A percentile compares a stretch with the other conserved stretches of the same genome.
phyloP scores from a whole-genome alignment of 1,139 yeast genomes.

The Candida smagusa region DNA sequence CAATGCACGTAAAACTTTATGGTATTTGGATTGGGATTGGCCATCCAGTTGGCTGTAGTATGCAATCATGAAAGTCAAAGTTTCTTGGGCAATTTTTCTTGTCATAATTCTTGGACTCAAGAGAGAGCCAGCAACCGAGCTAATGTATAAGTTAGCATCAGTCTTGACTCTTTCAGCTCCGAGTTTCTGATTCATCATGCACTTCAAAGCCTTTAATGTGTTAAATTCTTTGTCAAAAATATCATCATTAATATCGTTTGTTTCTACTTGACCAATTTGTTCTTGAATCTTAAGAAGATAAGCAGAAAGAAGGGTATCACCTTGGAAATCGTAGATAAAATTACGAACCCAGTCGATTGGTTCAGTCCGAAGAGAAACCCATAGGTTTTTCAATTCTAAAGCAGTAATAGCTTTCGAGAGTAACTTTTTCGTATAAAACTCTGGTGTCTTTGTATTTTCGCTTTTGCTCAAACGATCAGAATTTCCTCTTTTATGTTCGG shows the following conservation, averaged over 20 bases:
- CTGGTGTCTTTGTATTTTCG: constrained; percentile 56
- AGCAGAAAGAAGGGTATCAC: constrained; percentile 72
- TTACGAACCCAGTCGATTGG: constrained; percentile 86
- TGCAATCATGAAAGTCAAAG: constrained; percentile 50
- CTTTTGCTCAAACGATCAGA: constrained; percentile 15
- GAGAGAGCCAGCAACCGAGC: constrained; percentile 44
- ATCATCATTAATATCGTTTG: constrained; percentile 39
- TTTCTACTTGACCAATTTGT: constrained; percentile 31
- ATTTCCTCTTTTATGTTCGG: constrained; percentile 57
- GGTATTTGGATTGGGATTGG: constrained; percentile 48
- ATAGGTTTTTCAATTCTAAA: constrained; percentile 74
- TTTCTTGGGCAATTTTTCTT: constrained; percentile 77
- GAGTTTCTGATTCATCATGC: constrained; percentile 47
- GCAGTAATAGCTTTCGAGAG: constrained; percentile 68
- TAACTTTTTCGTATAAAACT: constrained; percentile 71
- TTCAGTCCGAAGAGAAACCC: constrained; percentile 91
- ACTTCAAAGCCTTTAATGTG: constrained; percentile 44
- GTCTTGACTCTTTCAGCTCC: constrained; percentile 43
- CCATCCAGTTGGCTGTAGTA: constrained; percentile 32
- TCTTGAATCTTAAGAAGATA: constrained; percentile 40
- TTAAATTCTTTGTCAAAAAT: constrained; percentile 48
- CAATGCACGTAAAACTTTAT: constrained; percentile 60
- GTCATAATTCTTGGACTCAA: constrained; percentile 66
- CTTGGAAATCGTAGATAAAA: constrained; percentile 76
- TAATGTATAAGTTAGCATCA: constrained; percentile 39